Conservation (phyloP, 331 rosid genomes). For the Spiraea crenata region DNA sequence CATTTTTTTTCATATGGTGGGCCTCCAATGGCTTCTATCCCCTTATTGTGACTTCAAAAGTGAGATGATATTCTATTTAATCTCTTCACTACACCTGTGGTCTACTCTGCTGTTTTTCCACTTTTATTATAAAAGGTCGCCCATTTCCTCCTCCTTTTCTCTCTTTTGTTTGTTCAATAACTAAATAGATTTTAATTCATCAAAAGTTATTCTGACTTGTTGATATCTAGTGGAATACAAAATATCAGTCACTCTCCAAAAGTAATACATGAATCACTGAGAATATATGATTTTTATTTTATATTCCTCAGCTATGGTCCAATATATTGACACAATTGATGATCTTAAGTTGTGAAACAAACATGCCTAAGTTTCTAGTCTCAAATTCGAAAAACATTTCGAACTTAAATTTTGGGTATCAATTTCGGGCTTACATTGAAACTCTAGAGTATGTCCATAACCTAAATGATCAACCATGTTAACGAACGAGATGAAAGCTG, state of each 20-base stretch:
- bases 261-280: too few relatives aligned
- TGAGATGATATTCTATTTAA: conserved; percentile 24
- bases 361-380: too few relatives aligned
- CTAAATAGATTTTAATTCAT: not conserved
- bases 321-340: too few relatives aligned
- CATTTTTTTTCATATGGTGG: conserved; percentile 24
- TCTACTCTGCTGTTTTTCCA: not conserved
- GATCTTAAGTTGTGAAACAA: too few relatives aligned
- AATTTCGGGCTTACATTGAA: too few relatives aligned
- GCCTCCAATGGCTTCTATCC: conserved; percentile 25
- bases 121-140: not conserved
- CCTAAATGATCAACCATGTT: too few relatives aligned
- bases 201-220: not conserved
- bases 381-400: too few relatives aligned
- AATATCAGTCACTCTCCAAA: not conserved
- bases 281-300: too few relatives aligned
- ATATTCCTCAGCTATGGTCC: too few relatives aligned
- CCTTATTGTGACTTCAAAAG: conserved; percentile 22
- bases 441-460: too few relatives aligned
- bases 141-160: not conserved
- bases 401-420: too few relatives aligned
- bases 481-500: too few relatives aligned
- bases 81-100: conserved; percentile 6
- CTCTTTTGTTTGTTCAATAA: not conserved
- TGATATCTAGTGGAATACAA: not conserved